Evolutionary conservation across 805 yeast genomes (phyloP), one percentile per base, ranked within the genome.

Genomic region (Starmerella vaccinii): DNA sequence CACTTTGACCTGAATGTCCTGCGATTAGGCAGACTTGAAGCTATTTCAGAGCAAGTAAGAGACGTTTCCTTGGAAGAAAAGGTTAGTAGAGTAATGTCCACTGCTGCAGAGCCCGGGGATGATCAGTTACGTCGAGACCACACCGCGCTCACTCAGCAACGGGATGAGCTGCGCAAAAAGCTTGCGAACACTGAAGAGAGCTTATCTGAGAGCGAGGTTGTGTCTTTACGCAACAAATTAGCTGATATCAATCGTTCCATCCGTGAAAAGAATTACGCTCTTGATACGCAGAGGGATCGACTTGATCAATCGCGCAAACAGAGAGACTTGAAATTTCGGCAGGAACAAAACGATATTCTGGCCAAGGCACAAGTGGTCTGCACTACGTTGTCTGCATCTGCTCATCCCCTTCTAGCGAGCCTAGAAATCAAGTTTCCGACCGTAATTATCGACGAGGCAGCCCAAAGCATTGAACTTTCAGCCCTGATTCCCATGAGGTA

Each of bases 401-500:
- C 97, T 0, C 95, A 88, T 68, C 92, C 85, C 55, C 78, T 87
- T 53, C 72, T 90, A 37, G 80, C 87, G 0, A 74, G 80, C 39
- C 68, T 90, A 62, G 80, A 87, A 9, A 75, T 87, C 61, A 76
- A 77, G 39, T 90, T 92, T 63, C 95, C 84, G 45, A 86, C 95
- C 4, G 97, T 92, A 1, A 81, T 90, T 46, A 82, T 90, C 54
- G 98, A 90, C 70, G 98, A 90, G 66, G 98, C 98, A 2, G 94
- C 97, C 58, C 98, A 90, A 66, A 84, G 95, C 77, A 89, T 92
- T 35, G 98, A 90, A 63, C 64, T 90, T 32, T 86, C 96, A 7
- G 84, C 95, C 0, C 76, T 92, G 23, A 90, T 90, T 59, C 98
- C 98, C 0, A 70, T 92, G 57, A 73, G 95, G 61, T 92, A 89